These are phyloP conservation scores for Aspergillus leporis DNA, from an alignment of 495 filamentous ascomycete species.

Conservation along the genomic window DNA sequence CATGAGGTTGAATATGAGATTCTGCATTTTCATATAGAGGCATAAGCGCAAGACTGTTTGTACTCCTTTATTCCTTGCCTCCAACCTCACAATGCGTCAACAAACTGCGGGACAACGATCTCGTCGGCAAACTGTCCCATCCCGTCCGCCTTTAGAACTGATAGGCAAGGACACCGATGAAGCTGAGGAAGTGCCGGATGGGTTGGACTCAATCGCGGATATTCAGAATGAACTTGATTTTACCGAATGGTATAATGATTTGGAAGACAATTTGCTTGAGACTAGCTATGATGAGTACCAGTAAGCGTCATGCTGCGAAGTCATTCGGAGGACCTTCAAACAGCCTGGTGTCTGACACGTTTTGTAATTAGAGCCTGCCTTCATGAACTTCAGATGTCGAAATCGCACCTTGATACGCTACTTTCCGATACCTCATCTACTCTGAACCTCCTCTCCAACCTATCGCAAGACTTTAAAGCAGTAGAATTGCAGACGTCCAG, in stretches of 20 bases:
- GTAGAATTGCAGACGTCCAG: constrained; percentile 89
- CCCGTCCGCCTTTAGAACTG: constrained; percentile 36
- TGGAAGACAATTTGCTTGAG: constrained; percentile 69
- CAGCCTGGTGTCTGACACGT: constrained; percentile 16
- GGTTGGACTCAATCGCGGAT: constrained; percentile 25
- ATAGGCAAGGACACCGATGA: constrained; percentile 27
- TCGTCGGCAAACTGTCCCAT: constrained; percentile 46
- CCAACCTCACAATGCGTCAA: constrained; percentile 26
- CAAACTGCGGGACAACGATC: constrained; percentile 34
- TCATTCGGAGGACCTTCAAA: background rate
- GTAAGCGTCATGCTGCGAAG: constrained; percentile 46
- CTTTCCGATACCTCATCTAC: constrained; percentile 71
- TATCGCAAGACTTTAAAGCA: constrained; percentile 78
- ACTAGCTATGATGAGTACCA: constrained; percentile 83
- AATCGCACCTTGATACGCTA: constrained; percentile 79
- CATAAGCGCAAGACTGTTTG: background rate
- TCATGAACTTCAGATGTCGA: constrained; percentile 75
- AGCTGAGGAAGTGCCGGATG: constrained; percentile 27
- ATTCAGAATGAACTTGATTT: constrained; percentile 60
- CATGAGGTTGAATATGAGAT: background rate
- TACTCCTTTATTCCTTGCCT: background rate
- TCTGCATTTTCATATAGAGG: background rate
- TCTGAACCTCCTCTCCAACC: constrained; percentile 67
- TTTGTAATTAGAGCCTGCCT: constrained; percentile 60
- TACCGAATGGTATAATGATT: constrained; percentile 57